Evolutionary conservation across 208 protist genomes (phyloP).

Genomic region (Phytomonas sp.): DNA sequence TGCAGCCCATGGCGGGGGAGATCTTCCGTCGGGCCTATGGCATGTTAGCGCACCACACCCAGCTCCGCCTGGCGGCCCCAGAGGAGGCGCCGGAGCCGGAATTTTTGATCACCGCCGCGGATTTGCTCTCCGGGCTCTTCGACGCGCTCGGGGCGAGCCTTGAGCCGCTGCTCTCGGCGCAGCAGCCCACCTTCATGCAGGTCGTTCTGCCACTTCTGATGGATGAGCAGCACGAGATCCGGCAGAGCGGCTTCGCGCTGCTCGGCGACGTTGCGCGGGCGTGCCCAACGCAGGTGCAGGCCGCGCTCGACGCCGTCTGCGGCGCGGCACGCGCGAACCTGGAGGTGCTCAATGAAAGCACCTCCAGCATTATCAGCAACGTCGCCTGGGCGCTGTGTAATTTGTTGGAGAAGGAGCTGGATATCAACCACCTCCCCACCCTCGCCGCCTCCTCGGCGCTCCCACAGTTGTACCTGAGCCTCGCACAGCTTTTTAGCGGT

Average conservation of each 20-base stretch:
- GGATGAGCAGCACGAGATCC: constrained; percentile 41
- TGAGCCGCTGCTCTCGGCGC: constrained; percentile 46
- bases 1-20: constrained; percentile 63
- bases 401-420: constrained; percentile 64
- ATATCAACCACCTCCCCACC: constrained; percentile 33
- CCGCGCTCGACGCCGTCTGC: constrained; percentile 28
- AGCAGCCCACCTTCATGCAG: constrained; percentile 44
- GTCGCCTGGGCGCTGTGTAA: constrained; percentile 75
- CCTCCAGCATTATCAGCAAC: constrained; percentile 59
- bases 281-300: constrained; percentile 45
- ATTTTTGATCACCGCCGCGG: constrained; percentile 63
- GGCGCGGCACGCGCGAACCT: constrained; percentile 44
- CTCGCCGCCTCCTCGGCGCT: constrained; percentile 24
- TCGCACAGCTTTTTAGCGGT: constrained; percentile 31
- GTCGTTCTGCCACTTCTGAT: constrained; percentile 36
- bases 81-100: constrained; percentile 45
- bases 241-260: constrained; percentile 71
- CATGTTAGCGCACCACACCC: constrained; percentile 45
- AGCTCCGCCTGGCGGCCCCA: constrained; percentile 26
- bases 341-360: constrained; percentile 28
- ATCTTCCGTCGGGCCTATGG: constrained; percentile 64
- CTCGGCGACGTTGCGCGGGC: constrained; percentile 54
- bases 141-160: constrained; percentile 62
- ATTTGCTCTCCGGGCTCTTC: constrained; percentile 71
- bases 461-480: constrained; percentile 38